A percentile compares a stretch with the other conserved stretches of the same genome.
Conservation (phyloP, 225 moss, liverwort and hornwort genomes). For the Ulota crispa region DNA sequence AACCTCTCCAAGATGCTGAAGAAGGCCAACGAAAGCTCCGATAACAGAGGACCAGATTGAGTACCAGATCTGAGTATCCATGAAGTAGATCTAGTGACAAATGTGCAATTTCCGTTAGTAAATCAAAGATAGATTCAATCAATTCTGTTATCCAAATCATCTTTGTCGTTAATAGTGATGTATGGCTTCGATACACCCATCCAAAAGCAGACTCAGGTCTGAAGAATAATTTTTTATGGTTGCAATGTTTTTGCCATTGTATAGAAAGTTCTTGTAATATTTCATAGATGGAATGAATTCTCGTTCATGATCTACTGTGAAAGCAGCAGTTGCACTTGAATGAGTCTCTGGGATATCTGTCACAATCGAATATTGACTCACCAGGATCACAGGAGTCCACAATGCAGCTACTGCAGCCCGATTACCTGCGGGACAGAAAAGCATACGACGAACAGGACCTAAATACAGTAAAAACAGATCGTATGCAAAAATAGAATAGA, state of each 20-base stretch:
- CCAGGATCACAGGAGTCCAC: conserved; percentile 94
- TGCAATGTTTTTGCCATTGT: not conserved
- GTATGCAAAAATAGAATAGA: not conserved
- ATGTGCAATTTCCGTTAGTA: conserved; percentile 17
- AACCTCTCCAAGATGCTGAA: conserved; percentile 96
- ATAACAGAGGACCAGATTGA: conserved; percentile 81
- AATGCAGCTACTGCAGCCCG: conserved; percentile 60
- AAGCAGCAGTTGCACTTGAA: not conserved
- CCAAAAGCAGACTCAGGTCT: not conserved
- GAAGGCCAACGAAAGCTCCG: conserved; percentile 90
- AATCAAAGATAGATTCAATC: not conserved
- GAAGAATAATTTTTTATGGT: not conserved
- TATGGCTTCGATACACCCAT: not conserved
- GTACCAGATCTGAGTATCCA: conserved; percentile 99
- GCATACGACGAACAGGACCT: not conserved
- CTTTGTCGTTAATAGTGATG: not conserved
- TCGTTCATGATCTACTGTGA: not conserved
- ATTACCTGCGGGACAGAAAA: conserved; percentile 34
- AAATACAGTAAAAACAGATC: not conserved
- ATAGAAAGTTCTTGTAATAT: not conserved
- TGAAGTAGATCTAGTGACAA: conserved; percentile 77
- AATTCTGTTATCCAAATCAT: conserved; percentile 6
- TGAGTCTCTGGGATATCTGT: not conserved
- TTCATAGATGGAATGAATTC: not conserved
- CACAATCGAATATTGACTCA: conserved; percentile 28